Evolutionary conservation across 495 filamentous ascomycete species (phyloP).

Genomic region (Hypoxylon lenormandii): DNA sequence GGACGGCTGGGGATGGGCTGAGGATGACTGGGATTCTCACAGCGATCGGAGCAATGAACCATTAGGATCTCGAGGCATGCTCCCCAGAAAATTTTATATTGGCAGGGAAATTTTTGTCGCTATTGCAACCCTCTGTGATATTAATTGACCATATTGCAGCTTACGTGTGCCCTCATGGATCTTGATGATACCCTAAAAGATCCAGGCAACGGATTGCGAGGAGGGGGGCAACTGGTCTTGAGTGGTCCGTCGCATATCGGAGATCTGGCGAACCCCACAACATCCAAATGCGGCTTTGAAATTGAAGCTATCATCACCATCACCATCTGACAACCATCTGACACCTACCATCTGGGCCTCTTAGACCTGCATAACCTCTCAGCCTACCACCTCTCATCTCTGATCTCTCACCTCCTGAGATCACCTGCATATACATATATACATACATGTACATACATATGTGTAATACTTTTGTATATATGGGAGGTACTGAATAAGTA

Average conservation of each 20-base stretch:
- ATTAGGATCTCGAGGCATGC: conserved; percentile 26
- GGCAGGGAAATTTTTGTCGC: conserved; percentile 23
- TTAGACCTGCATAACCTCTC: neutral
- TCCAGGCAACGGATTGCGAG: conserved; percentile 37
- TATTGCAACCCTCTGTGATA: conserved; percentile 26
- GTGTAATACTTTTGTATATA: no score
- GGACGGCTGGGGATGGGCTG: neutral
- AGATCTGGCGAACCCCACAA: conserved; percentile 23
- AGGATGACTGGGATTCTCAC: neutral
- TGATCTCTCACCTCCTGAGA: no score
- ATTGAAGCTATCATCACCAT: conserved; percentile 9
- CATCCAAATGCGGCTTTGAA: conserved; percentile 5
- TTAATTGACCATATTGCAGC: conserved; percentile 39
- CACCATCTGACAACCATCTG: no score
- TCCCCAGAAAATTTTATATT: conserved; percentile 42
- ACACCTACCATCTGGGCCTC: neutral
- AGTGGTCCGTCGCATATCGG: conserved; percentile 17
- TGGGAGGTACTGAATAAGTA: neutral
- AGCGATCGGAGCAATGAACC: conserved; percentile 26
- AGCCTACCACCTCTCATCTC: no score
- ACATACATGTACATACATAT: no score
- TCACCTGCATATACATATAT: no score
- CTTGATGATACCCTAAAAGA: conserved; percentile 35
- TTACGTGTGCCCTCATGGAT: conserved; percentile 47
- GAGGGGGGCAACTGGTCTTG: neutral